Evolutionary conservation across 331 rosid genomes (phyloP).

Genomic region (Acacia concinna): DNA sequence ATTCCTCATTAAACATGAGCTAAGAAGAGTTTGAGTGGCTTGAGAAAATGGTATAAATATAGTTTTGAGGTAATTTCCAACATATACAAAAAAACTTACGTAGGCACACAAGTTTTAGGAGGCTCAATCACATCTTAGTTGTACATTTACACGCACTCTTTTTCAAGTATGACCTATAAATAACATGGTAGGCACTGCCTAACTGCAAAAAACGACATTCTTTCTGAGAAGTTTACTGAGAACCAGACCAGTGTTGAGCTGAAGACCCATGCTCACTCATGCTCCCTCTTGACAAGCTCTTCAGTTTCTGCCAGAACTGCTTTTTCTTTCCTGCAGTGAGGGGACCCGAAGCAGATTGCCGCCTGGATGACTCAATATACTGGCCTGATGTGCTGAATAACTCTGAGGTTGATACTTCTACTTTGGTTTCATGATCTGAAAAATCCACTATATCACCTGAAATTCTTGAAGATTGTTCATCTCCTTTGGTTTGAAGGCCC

Average conservation of each 20-base stretch:
- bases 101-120: background rate
- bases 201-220: background rate
- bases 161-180: background rate
- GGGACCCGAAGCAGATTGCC: slow-evolving; percentile 56
- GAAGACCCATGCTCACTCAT: slow-evolving; percentile 56
- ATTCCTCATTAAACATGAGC: too few species aligned
- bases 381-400: slow-evolving; percentile 37
- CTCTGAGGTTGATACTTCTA: slow-evolving; percentile 39
- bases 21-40: too few species aligned
- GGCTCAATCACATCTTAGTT: background rate
- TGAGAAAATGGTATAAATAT: too few species aligned
- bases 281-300: slow-evolving; percentile 55
- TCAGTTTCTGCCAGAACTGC: slow-evolving; percentile 57
- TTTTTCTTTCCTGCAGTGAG: slow-evolving; percentile 38
- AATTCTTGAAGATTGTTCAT: background rate
- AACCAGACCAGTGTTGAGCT: slow-evolving; percentile 37
- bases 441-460: slow-evolving; percentile 32
- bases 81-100: background rate
- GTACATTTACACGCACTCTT: background rate
- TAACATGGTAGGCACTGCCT: background rate
- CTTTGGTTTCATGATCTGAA: slow-evolving; percentile 23
- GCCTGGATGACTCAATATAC: slow-evolving; percentile 46
- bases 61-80: too few species aligned
- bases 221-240: slow-evolving; percentile 23
- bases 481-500: slow-evolving; percentile 25